Base-by-base conservation (phyloP, 2,329 filamentous ascomycete genomes). In the Pleurostoma richardsiae region DNA sequence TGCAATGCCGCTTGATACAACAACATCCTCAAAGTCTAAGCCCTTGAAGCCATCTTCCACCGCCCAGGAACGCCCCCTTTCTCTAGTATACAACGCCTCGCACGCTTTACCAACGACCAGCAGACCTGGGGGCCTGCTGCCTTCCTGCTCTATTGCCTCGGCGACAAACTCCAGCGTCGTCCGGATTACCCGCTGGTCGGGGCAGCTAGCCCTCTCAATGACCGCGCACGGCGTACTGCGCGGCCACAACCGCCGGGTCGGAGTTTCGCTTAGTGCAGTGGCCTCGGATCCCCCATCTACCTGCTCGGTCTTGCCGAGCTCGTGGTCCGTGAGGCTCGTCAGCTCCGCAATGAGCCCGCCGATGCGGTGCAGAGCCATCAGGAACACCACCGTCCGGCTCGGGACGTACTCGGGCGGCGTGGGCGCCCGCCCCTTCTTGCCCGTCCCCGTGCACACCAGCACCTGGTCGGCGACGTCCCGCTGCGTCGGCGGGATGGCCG, bases 401-500 rank as follows among this genome's bases (percentile, higher is more conserved):
- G 76, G 64, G 0, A 91, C 80, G 63, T 83, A 96, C 52, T 84
- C 83, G 0, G 94, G 94, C 31, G 90, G 90, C n/a, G 80, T 72
- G 0, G 90, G 90, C 1, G 89, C 74, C 46, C 81, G 86, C 10
- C 94, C 94, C 68, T 95, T 95, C 59, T 94, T 82, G 1, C 94
- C 94, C 0, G 94, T 99, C 0, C 94, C 94, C 0, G 94, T 99
- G 69, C 94, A 97, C n/a, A 99, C 80, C 29, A 99, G 76, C 0
- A 99, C 85, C 66, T 97, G 91, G 60, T 99, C 94, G 4, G 90
- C 86, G 1, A 96, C 87, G 40, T 87, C 87, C 4, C 94, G 79
- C 69, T 97, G 92, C 2, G 94, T 99, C 0, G 86, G 77, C 2
- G 94, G 92, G 30, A 99, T 88, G 5, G 77, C 83, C 0, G 91